Evolutionary conservation across 306 rosid genomes (phyloP), one percentile per base, ranked within the genome.

Genomic region (Calophaca sinica): DNA sequence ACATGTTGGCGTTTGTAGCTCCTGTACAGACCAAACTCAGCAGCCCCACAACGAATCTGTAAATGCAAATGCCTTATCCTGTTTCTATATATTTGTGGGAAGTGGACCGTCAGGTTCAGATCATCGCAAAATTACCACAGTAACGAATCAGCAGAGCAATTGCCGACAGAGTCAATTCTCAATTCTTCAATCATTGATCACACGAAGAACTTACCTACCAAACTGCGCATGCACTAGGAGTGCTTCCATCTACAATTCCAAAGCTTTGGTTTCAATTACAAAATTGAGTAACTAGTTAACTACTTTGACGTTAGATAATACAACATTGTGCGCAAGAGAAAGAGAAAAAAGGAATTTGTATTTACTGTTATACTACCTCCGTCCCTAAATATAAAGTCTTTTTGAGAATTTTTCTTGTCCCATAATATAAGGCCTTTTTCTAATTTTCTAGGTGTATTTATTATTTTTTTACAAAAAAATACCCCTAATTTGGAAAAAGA

Each of bases 141-240:
- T 32, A 12, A 62, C 12, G 9, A 58, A 59, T 32, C 9, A 6
- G 8, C 2, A n/a, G 15, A 66, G 50, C 79, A 39, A 48, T 66
- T 73, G 79, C 75, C 84, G 71, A 80, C 84, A 80, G 36, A 57
- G 36, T 49, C 75, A 57, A 49, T 52, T 32, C 64, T 39, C 51
- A 9, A 9, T 48, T 45, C 29, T 54, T 46, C 41, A 54, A 33
- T 77, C 15, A 53, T 75, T n/a, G 42, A 39, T 67, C 62, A 7
- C 12, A 20, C 26, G 5, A 57, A 41, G 57, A 72, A 49, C 42
- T 38, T 41, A 71, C 41, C 65, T 71, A 55, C 64, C 63, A 3
- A 68, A 51, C 76, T 71, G 65, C 38, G 51, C 65, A 54, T 39
- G 66, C 65, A 33, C 62, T 38, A 51, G 31, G 1, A 11, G 42